Evolutionary conservation across 352 stramenopile species (phyloP), one percentile per base, ranked within the genome.

Genomic region (Phytophthora idaei): DNA sequence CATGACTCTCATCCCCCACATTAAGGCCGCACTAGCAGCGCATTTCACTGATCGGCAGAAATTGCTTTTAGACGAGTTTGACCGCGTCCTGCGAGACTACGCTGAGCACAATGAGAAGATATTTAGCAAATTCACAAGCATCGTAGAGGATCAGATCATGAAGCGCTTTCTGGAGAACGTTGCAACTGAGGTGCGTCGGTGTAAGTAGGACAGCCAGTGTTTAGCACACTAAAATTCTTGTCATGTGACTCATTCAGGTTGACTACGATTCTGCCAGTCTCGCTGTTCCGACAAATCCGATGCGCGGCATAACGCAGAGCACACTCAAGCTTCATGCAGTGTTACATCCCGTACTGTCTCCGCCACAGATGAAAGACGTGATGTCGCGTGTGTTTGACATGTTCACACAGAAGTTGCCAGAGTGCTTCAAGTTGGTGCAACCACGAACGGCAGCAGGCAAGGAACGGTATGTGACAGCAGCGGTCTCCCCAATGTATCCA

Each of bases 91-190:
- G 67, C 87, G 92, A 52, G 97, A 99, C 72, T 99, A 98, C 64
- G 83, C 84, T 5, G 97, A 99, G 55, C 97, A 99, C 77, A 97
- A 96, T 65, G 93, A 98, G 73, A 99, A 98, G 66, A 98, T 99
- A 67, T 91, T 99, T 52, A 97, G 87, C 69, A 99, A 99, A 69
- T 98, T 99, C 76, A 98, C 98, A 1, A 97, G 84, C 54, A 99
- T 99, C 54, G 97, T 99, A 56, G 95, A 97, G 68, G 95, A 98
- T 57, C 87, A 95, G 63, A 98, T 99, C 70, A 96, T 99, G 74
- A 97, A 98, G 64, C 83, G 96, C 4, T 92, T 90, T 53, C 50
- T 96, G 46, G 86, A 94, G 54, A 92, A 92, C 34, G 74, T 94
- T 45, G 76, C 85, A 29, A 77, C 78, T 6, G 83, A 93, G 60